Evolutionary conservation across 371 early-diverging fungal species (phyloP).

Genomic region (Mortierella polycephala): DNA sequence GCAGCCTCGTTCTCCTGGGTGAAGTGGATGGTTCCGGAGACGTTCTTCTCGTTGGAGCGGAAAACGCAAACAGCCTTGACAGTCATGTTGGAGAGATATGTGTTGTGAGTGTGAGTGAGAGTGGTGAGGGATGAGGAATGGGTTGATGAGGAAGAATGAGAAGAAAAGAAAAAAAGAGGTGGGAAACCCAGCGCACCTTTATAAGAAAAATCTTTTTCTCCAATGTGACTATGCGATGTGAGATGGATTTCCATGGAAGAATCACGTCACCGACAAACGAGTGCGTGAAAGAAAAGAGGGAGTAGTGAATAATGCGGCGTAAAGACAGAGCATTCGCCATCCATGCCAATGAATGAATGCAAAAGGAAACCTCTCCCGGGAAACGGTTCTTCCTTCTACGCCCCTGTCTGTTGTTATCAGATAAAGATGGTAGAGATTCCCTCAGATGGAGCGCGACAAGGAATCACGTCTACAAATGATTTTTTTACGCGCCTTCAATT

Average conservation of each 20-base stretch:
- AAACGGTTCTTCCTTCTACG: not conserved
- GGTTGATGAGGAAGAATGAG: constrained; percentile 9
- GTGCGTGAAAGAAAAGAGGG: no score
- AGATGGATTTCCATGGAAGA: not conserved
- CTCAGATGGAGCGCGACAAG: not conserved
- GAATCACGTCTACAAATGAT: no score
- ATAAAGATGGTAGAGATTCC: not conserved
- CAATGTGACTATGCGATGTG: not conserved
- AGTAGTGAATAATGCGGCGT: no score
- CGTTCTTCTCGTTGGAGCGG: constrained; percentile 59
- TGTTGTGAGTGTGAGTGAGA: not conserved
- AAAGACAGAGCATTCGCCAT: no score
- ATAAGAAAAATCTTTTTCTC: constrained; percentile 1
- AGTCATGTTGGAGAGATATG: constrained; percentile 56
- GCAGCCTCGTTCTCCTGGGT: constrained; percentile 68
- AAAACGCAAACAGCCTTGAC: constrained; percentile 79
- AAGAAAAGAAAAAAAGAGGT: constrained; percentile 10
- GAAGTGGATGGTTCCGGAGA: constrained; percentile 78
- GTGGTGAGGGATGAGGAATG: constrained; percentile 2
- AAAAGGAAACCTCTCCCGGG: no score
- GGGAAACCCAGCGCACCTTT: constrained; percentile 13
- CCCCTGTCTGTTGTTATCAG: not conserved
- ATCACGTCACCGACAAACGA: not conserved
- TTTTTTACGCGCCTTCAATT: not conserved
- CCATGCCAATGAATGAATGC: not conserved